Evolutionary conservation across 148 eudicot genomes (phyloP).

Genomic region (Fagopyrum esculentum): DNA sequence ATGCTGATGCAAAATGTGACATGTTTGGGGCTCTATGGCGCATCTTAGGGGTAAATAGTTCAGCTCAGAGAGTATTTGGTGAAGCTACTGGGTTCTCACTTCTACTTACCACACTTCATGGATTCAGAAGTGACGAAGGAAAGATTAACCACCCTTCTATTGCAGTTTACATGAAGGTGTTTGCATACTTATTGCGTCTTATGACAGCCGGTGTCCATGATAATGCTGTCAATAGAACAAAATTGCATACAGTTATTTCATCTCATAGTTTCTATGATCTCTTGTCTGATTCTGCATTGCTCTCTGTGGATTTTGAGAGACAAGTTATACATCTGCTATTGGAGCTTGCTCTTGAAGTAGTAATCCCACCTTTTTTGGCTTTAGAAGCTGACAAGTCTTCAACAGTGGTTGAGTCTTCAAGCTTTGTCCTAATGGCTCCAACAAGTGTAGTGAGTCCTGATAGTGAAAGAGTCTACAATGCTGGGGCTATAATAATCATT

Average conservation of each 20-base stretch:
- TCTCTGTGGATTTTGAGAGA: slow-evolving; percentile 80
- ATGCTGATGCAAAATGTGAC: slow-evolving; percentile 86
- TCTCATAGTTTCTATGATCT: slow-evolving; percentile 88
- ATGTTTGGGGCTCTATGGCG: slow-evolving; percentile 94
- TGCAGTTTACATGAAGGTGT: slow-evolving; percentile 44
- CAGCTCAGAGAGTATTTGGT: slow-evolving; percentile 94
- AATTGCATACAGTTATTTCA: slow-evolving; percentile 57
- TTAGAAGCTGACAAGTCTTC: slow-evolving; percentile 36
- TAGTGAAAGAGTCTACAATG: slow-evolving; percentile 79
- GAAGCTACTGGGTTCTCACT: slow-evolving; percentile 98
- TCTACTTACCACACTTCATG: slow-evolving; percentile 73
- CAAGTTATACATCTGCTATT: slow-evolving; percentile 84
- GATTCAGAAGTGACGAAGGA: slow-evolving; percentile 65
- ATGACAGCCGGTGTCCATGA: slow-evolving; percentile 79
- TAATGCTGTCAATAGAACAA: slow-evolving; percentile 68
- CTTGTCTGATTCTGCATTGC: slow-evolving; percentile 75
- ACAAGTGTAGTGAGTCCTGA: slow-evolving; percentile 61
- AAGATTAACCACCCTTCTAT: slow-evolving; percentile 32
- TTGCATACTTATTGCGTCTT: slow-evolving; percentile 80
- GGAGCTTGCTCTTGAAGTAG: slow-evolving; percentile 92
- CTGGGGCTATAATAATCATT: slow-evolving; percentile 81
- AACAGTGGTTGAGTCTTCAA: slow-evolving; percentile 36
- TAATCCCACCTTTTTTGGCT: slow-evolving; percentile 71
- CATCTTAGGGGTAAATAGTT: slow-evolving; percentile 61
- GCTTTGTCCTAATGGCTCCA: slow-evolving; percentile 53